Percentiles rank a stretch among this genome's conserved stretches.
These are phyloP conservation scores for Dentipellis sp. DNA, from an alignment of 768 basidiomycete species.

Conservation along the genomic window DNA sequence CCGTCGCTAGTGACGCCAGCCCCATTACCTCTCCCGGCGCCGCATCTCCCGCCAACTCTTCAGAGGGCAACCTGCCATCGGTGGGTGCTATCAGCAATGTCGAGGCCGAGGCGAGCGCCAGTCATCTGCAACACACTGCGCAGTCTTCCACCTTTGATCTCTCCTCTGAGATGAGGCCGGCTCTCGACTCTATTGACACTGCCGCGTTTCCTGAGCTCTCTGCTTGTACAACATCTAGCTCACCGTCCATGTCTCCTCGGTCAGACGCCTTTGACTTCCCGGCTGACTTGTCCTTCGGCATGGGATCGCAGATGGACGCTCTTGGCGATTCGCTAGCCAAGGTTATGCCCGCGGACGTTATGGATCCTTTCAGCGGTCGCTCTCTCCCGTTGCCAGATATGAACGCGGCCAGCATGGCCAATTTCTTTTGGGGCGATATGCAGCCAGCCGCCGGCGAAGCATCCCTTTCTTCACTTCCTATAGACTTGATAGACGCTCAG, in stretches of 20 bases:
- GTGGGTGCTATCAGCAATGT: too few relatives aligned
- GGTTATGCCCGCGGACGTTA: slow-evolving; percentile 9
- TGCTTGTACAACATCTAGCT: slow-evolving; percentile 5
- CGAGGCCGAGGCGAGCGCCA: too few relatives aligned
- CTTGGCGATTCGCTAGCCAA: slow-evolving; percentile 14
- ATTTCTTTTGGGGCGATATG: neutral
- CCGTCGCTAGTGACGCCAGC: neutral
- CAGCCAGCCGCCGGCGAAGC: neutral
- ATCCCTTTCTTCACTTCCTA: neutral
- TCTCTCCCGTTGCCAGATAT: slow-evolving; percentile 7
- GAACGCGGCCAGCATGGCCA: neutral
- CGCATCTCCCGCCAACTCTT: too few relatives aligned
- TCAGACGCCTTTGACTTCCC: slow-evolving; percentile 14
- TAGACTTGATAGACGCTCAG: neutral
- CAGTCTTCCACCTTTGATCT: slow-evolving; percentile 8
- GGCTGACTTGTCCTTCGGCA: slow-evolving; percentile 6
- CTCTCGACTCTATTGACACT: slow-evolving; percentile 4
- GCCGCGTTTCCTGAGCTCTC: slow-evolving; percentile 9
- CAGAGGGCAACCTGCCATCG: too few relatives aligned
- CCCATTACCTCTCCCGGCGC: neutral
- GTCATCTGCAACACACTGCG: neutral
- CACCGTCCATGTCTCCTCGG: slow-evolving; percentile 14
- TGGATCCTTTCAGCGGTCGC: slow-evolving; percentile 6
- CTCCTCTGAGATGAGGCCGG: slow-evolving; percentile 6
- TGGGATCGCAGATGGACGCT: slow-evolving; percentile 6